A percentile compares a stretch with the other conserved stretches of the same genome.
phyloP scores from a whole-genome alignment of 441 rosid species.

The Erodium moschatum region DNA sequence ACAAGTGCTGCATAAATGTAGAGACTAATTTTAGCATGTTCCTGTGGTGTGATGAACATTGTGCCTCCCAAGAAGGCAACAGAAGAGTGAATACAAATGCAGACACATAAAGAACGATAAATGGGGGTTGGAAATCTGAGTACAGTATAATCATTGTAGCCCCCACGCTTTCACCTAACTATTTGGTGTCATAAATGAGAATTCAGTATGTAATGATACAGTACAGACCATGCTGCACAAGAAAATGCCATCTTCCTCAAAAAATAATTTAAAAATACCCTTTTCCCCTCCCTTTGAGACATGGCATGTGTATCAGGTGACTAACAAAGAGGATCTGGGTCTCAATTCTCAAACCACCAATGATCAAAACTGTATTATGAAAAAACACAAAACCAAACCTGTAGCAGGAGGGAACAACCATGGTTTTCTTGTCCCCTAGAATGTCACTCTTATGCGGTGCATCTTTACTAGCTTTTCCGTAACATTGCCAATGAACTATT shows the following conservation, averaged over 20 bases:
- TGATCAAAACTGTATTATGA: background rate
- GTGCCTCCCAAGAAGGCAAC: slow-evolving; percentile 3
- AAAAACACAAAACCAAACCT: background rate
- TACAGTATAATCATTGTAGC: background rate
- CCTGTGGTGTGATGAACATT: background rate
- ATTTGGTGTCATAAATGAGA: background rate
- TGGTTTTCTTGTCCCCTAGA: background rate
- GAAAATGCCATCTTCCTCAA: background rate
- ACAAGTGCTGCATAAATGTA: background rate
- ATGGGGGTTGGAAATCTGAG: background rate
- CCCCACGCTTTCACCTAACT: background rate
- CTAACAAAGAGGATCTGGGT: background rate
- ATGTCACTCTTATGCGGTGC: background rate
- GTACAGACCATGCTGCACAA: background rate
- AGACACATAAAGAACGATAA: background rate
- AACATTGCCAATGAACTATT: background rate
- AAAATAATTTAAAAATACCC: background rate
- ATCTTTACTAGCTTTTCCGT: no score
- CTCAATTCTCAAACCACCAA: background rate
- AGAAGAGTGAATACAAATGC: background rate
- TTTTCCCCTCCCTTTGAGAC: background rate
- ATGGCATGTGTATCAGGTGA: background rate
- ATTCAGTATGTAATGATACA: background rate
- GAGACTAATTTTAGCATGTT: background rate
- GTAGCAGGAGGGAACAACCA: background rate